Conservation (phyloP, 2,329 filamentous ascomycete species). For the Apiospora koreana region DNA sequence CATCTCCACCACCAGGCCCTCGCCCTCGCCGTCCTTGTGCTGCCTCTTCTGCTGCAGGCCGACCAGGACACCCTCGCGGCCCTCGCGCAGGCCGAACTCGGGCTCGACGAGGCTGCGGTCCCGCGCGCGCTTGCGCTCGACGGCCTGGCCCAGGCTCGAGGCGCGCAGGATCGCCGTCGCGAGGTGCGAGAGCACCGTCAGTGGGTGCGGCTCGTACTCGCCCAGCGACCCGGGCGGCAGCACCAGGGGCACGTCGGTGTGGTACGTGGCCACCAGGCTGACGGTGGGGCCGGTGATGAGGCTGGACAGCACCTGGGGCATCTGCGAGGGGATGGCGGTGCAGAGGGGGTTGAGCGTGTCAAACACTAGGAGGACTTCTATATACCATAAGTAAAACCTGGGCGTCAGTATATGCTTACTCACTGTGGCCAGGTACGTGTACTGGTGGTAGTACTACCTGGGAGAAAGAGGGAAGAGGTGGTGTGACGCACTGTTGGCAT, state of each 20-base stretch:
- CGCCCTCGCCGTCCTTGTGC: constrained; percentile 17
- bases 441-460: background rate
- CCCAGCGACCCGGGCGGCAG: constrained; percentile 40
- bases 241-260: constrained; percentile 71
- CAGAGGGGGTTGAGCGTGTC: constrained; percentile 75
- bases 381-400: background rate
- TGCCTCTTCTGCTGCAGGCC: constrained; percentile 51
- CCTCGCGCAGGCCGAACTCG: constrained; percentile 75
- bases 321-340: constrained; percentile 52
- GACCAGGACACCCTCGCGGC: constrained; percentile 75
- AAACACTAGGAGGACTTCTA: constrained; percentile 75
- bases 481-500: constrained; percentile 43
- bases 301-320: constrained; percentile 70
- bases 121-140: constrained; percentile 72
- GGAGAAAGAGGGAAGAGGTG: no score
- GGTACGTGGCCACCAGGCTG: constrained; percentile 79
- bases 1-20: constrained; percentile 75
- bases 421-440: background rate
- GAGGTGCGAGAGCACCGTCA: constrained; percentile 76
- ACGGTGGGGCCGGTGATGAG: constrained; percentile 65
- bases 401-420: background rate
- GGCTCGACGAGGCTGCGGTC: constrained; percentile 76
- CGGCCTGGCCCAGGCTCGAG: constrained; percentile 71
- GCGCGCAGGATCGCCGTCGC: constrained; percentile 83
- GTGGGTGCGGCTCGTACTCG: constrained; percentile 67